These are phyloP conservation scores for Cadophora malorum DNA, from an alignment of 2,329 filamentous ascomycete species.

Conservation along the genomic window DNA sequence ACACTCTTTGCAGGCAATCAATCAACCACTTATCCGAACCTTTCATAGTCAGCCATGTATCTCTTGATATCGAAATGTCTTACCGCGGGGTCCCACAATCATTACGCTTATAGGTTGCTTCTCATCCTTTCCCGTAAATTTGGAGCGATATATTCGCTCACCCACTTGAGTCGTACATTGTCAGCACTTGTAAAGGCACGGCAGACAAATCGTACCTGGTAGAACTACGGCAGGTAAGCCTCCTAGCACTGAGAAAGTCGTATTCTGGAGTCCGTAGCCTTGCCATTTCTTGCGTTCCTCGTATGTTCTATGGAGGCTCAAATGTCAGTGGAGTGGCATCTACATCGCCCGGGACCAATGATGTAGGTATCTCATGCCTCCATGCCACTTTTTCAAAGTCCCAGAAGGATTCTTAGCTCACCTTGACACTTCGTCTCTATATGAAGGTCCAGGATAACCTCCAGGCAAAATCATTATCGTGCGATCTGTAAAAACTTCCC, in stretches of 20 bases:
- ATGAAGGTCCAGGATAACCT: constrained; percentile 20
- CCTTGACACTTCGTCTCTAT: constrained; percentile 26
- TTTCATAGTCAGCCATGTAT: not conserved
- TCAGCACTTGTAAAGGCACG: not conserved
- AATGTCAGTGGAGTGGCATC: not conserved
- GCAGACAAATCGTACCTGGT: constrained; percentile 28
- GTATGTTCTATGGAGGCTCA: constrained; percentile 5
- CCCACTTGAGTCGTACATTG: constrained; percentile 27
- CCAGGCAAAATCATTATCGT: constrained; percentile 33
- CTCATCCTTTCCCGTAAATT: constrained; percentile 21
- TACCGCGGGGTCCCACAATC: constrained; percentile 33
- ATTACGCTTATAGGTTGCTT: constrained; percentile 34
- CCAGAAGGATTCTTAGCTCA: constrained; percentile 16
- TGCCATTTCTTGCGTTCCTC: constrained; percentile 33
- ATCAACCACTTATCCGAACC: constrained; percentile 26
- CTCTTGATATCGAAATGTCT: not conserved
- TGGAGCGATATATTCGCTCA: constrained; percentile 30
- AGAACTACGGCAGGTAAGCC: constrained; percentile 33
- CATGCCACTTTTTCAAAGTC: not conserved
- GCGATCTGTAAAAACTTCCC: constrained; percentile 26
- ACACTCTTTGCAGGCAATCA: constrained; percentile 19
- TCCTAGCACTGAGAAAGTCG: constrained; percentile 33
- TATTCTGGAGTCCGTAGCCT: constrained; percentile 33
- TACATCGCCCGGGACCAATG: too few species aligned
- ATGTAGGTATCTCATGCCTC: too few species aligned